These are phyloP conservation scores for Xylaria sp. DNA, from an alignment of 2,329 filamentous ascomycete genomes.

Conservation along the genomic window DNA sequence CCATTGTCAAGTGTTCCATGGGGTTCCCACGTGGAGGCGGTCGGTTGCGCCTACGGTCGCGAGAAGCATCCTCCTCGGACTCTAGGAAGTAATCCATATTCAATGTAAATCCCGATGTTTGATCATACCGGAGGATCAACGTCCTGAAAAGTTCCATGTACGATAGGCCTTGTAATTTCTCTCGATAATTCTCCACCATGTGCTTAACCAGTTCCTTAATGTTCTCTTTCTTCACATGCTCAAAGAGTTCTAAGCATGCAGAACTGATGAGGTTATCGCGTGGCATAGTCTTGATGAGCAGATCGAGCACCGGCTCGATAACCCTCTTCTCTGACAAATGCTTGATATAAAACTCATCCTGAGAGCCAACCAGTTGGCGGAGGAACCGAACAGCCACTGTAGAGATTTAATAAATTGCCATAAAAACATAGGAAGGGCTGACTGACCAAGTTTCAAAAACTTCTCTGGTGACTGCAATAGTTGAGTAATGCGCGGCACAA, in stretches of 20 bases:
- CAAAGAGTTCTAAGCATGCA: conserved; percentile 91
- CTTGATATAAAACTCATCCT: conserved; percentile 90
- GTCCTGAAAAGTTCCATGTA: conserved; percentile 86
- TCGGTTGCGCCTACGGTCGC: conserved; percentile 49
- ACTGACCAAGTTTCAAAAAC: conserved; percentile 84
- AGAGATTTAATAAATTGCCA: conserved; percentile 18
- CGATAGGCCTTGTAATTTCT: conserved; percentile 74
- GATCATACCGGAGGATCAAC: conserved; percentile 78
- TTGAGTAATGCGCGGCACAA: conserved; percentile 80
- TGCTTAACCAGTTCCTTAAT: conserved; percentile 83
- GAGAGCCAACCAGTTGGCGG: conserved; percentile 80
- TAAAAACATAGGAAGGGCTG: neutral
- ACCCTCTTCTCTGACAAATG: conserved; percentile 82
- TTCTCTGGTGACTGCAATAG: conserved; percentile 85
- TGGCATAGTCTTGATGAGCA: conserved; percentile 84
- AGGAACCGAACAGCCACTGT: conserved; percentile 91
- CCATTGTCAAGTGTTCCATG: conserved; percentile 74
- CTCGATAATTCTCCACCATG: conserved; percentile 82
- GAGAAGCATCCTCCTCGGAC: conserved; percentile 63
- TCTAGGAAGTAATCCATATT: conserved; percentile 76
- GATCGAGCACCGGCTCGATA: conserved; percentile 82
- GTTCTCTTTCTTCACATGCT: conserved; percentile 82
- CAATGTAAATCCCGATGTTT: conserved; percentile 70
- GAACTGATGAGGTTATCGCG: conserved; percentile 93
- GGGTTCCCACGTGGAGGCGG: conserved; percentile 56